Evolutionary conservation across 2,329 filamentous ascomycete genomes (phyloP), one percentile per base, ranked within the genome.

Genomic region (Epichloe aotearoae): DNA sequence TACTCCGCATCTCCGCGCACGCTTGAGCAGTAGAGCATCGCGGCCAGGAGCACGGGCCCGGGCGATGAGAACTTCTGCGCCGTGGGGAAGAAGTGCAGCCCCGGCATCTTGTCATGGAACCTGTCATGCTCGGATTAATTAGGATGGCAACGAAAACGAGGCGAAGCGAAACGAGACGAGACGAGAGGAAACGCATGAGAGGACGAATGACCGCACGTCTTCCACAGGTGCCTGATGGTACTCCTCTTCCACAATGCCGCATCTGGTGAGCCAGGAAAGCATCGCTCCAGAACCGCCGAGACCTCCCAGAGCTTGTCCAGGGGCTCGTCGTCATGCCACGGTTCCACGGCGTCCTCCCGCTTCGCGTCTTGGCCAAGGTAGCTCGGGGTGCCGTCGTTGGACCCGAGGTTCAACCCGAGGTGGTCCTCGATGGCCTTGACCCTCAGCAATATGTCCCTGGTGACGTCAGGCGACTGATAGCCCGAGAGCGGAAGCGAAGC

Each of bases 31-130:
- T 72, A 72, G 0, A 73, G 62, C 50, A 73, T 72, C 0, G 70
- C 65, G 3, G 69, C 69, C 5, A 73, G 57, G 10, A 73, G 61
- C 1, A 73, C 59, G 1, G 70, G 70, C 14, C 63, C 65, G 0
- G 71, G 71, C 0, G 64, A 62, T 0, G 69, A 71, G 33, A 71
- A 72, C 0, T 61, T 68, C 54, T 69, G 66, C 34, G 67, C 71
- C 19, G 62, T 64, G 0, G 71, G 69, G 11, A 73, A 61, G 47
- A 73, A 73, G 53, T 73, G 71, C 3, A 73, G 55, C 1, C 68
- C 68, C 0, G 68, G 69, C 64, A 72, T 71, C 36, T 64, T 68
- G 34, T 69, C 66, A 51, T 73, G 66, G 47, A 73, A 73, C 4
- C 67, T 71, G 43, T 30, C 6, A 47, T 26, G 33, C 20, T 37